Evolutionary conservation across 179 eudicot species (phyloP).

Genomic region (Pouteria campechiana): DNA sequence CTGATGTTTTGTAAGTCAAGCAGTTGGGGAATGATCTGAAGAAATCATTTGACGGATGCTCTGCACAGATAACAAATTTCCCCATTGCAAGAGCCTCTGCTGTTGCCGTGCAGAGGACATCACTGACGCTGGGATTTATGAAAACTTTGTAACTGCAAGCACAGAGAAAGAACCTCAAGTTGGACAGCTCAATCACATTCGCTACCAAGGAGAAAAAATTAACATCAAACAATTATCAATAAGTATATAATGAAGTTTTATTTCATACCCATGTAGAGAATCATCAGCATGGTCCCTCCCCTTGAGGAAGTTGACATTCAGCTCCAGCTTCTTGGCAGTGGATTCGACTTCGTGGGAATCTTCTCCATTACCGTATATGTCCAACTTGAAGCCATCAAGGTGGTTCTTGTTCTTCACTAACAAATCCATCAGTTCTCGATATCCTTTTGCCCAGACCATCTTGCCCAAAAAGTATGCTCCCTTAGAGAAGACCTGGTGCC

Average conservation of each 20-base stretch:
- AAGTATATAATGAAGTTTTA: neutral
- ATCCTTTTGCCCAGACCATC: conserved; percentile 99
- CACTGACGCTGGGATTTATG: conserved; percentile 89
- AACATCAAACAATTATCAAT: neutral
- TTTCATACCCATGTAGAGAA: conserved; percentile 78
- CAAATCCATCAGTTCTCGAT: conserved; percentile 71
- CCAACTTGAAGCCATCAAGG: conserved; percentile 64
- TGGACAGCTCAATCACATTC: neutral
- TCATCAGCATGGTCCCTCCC: conserved; percentile 98
- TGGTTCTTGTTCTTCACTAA: conserved; percentile 70
- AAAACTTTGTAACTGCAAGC: conserved; percentile 85
- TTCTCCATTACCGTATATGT: conserved; percentile 89
- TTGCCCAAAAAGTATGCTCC: conserved; percentile 98
- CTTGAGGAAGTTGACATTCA: conserved; percentile 70
- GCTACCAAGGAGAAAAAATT: neutral
- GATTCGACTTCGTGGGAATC: conserved; percentile 88
- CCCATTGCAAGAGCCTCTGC: conserved; percentile 99
- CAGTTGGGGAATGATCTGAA: conserved; percentile 90
- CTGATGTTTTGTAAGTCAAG: conserved; percentile 68
- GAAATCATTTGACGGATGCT: conserved; percentile 96
- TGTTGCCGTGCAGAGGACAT: conserved; percentile 96
- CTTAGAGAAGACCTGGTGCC: conserved; percentile 71
- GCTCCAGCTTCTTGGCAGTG: conserved; percentile 51
- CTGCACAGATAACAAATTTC: conserved; percentile 91
- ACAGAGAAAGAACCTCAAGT: conserved; percentile 6